A percentile compares a stretch with the other conserved stretches of the same genome.
Evolutionary conservation across 2,329 filamentous ascomycete species (phyloP).

Genomic region (Dactylellina drechsleri): DNA sequence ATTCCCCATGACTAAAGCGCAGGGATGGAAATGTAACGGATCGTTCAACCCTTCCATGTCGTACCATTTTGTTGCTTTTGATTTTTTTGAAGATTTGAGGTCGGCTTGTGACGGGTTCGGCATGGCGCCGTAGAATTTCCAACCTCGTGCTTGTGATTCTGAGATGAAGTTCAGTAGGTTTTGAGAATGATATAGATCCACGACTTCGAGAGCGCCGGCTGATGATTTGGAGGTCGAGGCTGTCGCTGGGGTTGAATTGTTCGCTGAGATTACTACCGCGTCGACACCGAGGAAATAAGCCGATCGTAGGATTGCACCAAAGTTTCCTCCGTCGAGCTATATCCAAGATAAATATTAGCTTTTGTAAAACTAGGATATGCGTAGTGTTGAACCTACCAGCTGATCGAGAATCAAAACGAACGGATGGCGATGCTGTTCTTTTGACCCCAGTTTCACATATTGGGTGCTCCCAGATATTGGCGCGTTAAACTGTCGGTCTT

Average conservation of each 20-base stretch:
- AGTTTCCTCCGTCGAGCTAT: slow-evolving; percentile 83
- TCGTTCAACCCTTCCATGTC: slow-evolving; percentile 66
- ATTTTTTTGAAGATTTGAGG: slow-evolving; percentile 54
- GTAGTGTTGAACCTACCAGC: slow-evolving; percentile 63
- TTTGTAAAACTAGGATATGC: slow-evolving; percentile 25
- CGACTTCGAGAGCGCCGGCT: slow-evolving; percentile 83
- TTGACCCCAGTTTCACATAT: slow-evolving; percentile 62
- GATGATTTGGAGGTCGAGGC: slow-evolving; percentile 86
- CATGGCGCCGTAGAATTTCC: slow-evolving; percentile 83
- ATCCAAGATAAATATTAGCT: not conserved
- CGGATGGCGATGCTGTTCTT: slow-evolving; percentile 65
- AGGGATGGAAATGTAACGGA: slow-evolving; percentile 71
- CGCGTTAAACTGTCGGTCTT: slow-evolving; percentile 76
- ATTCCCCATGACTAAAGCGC: slow-evolving; percentile 82
- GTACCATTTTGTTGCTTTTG: slow-evolving; percentile 61
- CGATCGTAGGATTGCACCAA: slow-evolving; percentile 87
- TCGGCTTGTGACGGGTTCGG: slow-evolving; percentile 61
- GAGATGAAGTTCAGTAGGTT: slow-evolving; percentile 76
- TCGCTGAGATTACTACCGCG: slow-evolving; percentile 79
- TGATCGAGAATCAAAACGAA: slow-evolving; percentile 79
- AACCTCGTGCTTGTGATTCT: slow-evolving; percentile 75
- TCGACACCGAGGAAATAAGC: slow-evolving; percentile 91
- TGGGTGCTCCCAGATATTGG: slow-evolving; percentile 59
- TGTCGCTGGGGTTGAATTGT: slow-evolving; percentile 76
- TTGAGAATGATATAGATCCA: slow-evolving; percentile 76